Evolutionary conservation across 2,329 filamentous ascomycete genomes (phyloP), one percentile per base, ranked within the genome.

Genomic region (Xylaria sp.): DNA sequence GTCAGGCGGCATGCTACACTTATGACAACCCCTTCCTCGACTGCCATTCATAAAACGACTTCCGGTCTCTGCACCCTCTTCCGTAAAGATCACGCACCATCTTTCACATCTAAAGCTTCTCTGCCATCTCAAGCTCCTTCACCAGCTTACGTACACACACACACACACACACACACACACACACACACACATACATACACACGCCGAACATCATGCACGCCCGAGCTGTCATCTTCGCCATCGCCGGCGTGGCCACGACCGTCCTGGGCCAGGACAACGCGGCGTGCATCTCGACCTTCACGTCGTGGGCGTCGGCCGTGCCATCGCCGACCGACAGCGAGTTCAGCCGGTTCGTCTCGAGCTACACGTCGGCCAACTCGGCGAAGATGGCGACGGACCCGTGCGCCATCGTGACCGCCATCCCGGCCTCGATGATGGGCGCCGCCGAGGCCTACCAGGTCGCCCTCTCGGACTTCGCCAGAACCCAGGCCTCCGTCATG

Each of bases 381-480:
- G 13, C 39, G 13, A 5, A 18, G 24, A 29, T 41, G 1, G 24
- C 9, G 7, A 54, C 56, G 8, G 24, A 59, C 47, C 54, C 55
- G 11, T 65, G 63, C 56, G 48, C 24, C 5, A 49, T 63, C 51
- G 56, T 41, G 4, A 44, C 57, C 9, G 18, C 22, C 6, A 44
- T 65, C 21, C 54, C 61, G 2, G 16, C 49, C 7, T 60, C 61
- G 34, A 48, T 65, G 19, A 34, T 37, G n/a, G 46, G 52, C 51
- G 52, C 56, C 24, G 59, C 60, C 34, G 50, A 44, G 18, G 44
- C 43, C n/a, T 65, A 63, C 55, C 41, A 55, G 48, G 7, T 48
- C 13, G 48, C 48, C 21, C 13, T 51, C 1, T n/a, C 44, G 9
- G 38, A 39, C 44, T 55, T 20, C 40, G 38, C 40, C 11, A 7